phyloP scores from a whole-genome alignment of 192 early-diverging fungal genomes.

The Coemansia sp. region DNA sequence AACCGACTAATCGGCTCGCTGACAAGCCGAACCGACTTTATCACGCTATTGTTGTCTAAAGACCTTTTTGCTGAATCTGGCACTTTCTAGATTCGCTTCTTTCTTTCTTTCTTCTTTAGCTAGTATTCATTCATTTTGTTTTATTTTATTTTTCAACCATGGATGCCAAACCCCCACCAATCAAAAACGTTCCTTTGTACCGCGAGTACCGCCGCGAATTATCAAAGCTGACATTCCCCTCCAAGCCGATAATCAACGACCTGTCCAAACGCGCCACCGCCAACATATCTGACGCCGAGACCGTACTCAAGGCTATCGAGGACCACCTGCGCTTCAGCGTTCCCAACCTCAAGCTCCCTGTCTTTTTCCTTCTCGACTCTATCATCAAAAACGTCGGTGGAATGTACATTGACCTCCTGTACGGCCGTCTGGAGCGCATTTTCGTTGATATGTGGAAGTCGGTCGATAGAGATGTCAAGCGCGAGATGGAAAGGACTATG shows the following conservation, averaged over 20 bases:
- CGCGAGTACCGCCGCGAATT: constrained; percentile 68
- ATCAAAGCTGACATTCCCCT: constrained; percentile 87
- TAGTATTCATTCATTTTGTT: too few relatives aligned
- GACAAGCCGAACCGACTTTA: too few relatives aligned
- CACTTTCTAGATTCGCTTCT: neutral
- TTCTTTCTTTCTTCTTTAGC: too few relatives aligned
- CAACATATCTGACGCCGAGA: constrained; percentile 64
- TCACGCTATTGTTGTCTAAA: too few relatives aligned
- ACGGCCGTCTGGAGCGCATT: constrained; percentile 67
- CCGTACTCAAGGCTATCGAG: constrained; percentile 79
- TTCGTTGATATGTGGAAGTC: constrained; percentile 79
- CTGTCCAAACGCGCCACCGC: constrained; percentile 86
- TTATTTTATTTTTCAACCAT: neutral
- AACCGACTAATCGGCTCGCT: too few relatives aligned
- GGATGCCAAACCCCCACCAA: neutral
- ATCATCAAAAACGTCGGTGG: constrained; percentile 94
- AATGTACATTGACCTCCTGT: constrained; percentile 73
- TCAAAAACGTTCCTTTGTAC: constrained; percentile 56
- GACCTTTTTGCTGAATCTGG: neutral
- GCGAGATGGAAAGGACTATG: constrained; percentile 76
- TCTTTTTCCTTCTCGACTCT: constrained; percentile 93
- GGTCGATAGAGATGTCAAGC: constrained; percentile 66
- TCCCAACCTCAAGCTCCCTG: constrained; percentile 72
- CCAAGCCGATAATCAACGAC: constrained; percentile 90
- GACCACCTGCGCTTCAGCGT: constrained; percentile 46